Evolutionary conservation across 129 eudicot species (phyloP).

Genomic region (Artemisia annua): DNA sequence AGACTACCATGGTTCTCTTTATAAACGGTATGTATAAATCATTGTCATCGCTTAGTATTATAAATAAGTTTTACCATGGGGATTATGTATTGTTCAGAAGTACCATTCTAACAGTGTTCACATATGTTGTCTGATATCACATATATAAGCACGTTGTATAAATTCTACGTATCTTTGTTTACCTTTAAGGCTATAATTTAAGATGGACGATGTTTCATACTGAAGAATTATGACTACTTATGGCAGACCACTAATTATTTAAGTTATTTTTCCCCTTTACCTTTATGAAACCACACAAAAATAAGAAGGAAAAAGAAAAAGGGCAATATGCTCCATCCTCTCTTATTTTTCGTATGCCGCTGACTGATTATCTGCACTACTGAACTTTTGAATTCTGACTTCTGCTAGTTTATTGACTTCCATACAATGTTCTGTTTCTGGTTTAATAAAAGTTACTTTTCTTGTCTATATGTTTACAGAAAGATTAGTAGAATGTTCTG

Average conservation of each 20-base stretch:
- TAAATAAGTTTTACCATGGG: background rate
- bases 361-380: slow-evolving; percentile 9
- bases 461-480: slow-evolving; percentile 46
- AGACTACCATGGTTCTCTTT: slow-evolving; percentile 92
- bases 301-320: slow-evolving; percentile 1
- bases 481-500: slow-evolving; percentile 92
- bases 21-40: slow-evolving; percentile 67
- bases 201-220: no score
- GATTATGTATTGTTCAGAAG: background rate
- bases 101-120: background rate
- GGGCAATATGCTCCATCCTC: background rate
- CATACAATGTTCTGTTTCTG: background rate
- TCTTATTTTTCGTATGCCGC: slow-evolving; percentile 10
- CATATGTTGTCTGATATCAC: background rate
- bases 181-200: no score
- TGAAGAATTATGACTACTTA: background rate
- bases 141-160: no score
- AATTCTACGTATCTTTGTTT: no score
- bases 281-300: background rate
- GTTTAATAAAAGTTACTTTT: background rate
- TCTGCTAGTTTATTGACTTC: slow-evolving; percentile 17
- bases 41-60: background rate
- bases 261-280: background rate
- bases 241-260: slow-evolving; percentile 1
- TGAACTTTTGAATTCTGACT: background rate